Percentiles rank a stretch among this genome's conserved stretches.
Evolutionary conservation across 495 filamentous ascomycete species (phyloP).

Genomic region (Jackrogersella minutella): DNA sequence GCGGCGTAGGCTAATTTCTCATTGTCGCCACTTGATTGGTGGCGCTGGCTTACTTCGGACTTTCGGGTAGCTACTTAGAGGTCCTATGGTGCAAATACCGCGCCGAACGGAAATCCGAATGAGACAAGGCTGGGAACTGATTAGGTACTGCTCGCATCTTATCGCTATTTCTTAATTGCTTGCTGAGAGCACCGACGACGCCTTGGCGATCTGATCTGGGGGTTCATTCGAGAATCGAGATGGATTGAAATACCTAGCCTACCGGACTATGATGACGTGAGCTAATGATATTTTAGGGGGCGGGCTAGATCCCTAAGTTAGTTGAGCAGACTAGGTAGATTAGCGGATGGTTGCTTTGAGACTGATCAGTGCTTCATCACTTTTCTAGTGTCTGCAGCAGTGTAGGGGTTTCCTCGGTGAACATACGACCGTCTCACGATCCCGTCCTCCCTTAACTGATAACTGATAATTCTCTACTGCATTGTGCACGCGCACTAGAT

Average conservation of each 20-base stretch:
- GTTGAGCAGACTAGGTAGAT: background rate
- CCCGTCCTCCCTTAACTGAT: background rate
- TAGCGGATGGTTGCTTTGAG: background rate
- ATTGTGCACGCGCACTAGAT: background rate
- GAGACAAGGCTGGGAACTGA: conserved; percentile 3
- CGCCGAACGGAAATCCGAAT: no score
- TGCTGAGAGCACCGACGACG: background rate
- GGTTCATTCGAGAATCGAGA: background rate
- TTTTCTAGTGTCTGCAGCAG: background rate
- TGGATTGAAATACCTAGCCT: conserved; percentile 1
- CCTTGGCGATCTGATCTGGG: conserved; percentile 26
- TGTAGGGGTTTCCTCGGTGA: background rate
- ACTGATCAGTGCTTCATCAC: background rate
- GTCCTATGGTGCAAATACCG: no score
- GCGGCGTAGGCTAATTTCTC: background rate
- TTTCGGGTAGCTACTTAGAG: no score
- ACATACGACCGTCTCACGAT: conserved; percentile 31
- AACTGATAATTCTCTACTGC: background rate
- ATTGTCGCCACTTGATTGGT: no score
- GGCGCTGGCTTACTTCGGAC: no score
- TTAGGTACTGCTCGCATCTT: background rate
- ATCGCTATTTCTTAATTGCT: background rate
- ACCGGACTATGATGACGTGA: conserved; percentile 6
- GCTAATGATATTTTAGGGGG: background rate
- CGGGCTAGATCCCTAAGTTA: background rate